phyloP scores from a whole-genome alignment of 2,329 filamentous ascomycete species.

The Botrytis squamosa region DNA sequence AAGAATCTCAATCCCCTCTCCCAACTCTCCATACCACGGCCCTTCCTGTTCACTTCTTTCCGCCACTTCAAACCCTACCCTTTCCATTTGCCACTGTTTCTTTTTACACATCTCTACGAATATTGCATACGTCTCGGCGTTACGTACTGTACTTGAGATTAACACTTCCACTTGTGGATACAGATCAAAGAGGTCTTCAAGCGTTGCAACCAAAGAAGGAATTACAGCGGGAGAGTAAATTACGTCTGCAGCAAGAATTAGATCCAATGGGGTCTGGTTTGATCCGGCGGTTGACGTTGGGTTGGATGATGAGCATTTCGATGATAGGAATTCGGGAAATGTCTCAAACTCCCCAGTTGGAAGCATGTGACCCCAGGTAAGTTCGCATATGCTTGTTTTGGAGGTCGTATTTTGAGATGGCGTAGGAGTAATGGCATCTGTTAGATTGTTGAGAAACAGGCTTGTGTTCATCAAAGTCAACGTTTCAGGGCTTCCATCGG shows the following conservation, averaged over 20 bases:
- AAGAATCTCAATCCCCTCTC: conserved; percentile 16
- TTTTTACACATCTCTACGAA: conserved; percentile 58
- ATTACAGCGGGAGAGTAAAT: conserved; percentile 70
- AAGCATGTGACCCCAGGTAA: conserved; percentile 45
- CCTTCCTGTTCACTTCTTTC: conserved; percentile 50
- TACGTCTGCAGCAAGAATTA: conserved; percentile 74
- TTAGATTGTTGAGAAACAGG: conserved; percentile 64
- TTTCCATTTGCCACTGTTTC: conserved; percentile 44
- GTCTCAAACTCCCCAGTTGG: conserved; percentile 41
- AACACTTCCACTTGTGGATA: conserved; percentile 58
- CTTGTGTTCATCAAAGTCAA: conserved; percentile 67
- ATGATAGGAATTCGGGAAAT: conserved; percentile 15
- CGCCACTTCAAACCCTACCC: conserved; percentile 46
- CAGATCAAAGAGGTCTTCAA: conserved; percentile 59
- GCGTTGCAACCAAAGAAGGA: conserved; percentile 61
- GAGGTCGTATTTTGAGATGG: conserved; percentile 33
- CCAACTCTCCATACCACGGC: conserved; percentile 55
- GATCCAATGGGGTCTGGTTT: conserved; percentile 50
- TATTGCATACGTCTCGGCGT: conserved; percentile 63
- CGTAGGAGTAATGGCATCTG: conserved; percentile 17
- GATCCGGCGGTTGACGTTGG: not conserved
- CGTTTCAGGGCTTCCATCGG: conserved; percentile 73
- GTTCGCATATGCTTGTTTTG: conserved; percentile 56
- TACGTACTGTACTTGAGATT: conserved; percentile 70
- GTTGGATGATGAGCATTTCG: conserved; percentile 1